Conservation (phyloP, 805 yeast genomes). For the Starmerella vaccinii region DNA sequence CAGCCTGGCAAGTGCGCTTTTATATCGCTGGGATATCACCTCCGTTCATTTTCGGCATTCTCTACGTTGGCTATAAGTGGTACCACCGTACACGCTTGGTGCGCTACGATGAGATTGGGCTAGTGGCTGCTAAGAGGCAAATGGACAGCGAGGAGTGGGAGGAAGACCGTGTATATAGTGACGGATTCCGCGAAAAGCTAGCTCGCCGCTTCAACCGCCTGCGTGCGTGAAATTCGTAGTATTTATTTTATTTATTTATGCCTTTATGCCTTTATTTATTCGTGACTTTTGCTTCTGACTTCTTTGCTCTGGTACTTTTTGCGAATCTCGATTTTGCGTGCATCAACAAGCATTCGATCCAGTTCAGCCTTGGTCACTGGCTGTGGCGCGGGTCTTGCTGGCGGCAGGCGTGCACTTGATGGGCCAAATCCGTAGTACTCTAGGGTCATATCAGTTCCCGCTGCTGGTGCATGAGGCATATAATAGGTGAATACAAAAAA, state of each 20-base stretch:
- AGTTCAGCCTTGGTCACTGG: constrained; percentile 11
- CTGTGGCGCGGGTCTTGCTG: background rate
- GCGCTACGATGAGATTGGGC: constrained; percentile 60
- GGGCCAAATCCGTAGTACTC: background rate
- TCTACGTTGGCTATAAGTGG: constrained; percentile 45
- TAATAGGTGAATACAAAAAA: background rate
- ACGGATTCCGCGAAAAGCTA: constrained; percentile 11
- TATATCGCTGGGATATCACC: constrained; percentile 33
- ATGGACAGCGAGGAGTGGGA: constrained; percentile 25
- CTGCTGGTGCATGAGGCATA: background rate
- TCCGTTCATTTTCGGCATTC: constrained; percentile 39
- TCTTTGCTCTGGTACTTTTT: background rate
- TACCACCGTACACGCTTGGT: constrained; percentile 53
- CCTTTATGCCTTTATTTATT: constrained; percentile 3
- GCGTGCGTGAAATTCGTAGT: background rate
- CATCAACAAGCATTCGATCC: constrained; percentile 9
- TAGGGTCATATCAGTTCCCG: no score
- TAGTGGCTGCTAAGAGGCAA: constrained; percentile 44
- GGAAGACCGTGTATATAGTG: constrained; percentile 23
- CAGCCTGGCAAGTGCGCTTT: background rate
- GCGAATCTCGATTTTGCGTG: constrained; percentile 8
- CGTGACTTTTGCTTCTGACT: background rate
- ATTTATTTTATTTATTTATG: background rate
- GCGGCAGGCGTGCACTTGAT: background rate
- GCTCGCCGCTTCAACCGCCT: background rate